Conservation (phyloP, 2,329 filamentous ascomycete genomes). For the Pyrenochaeta sp. region DNA sequence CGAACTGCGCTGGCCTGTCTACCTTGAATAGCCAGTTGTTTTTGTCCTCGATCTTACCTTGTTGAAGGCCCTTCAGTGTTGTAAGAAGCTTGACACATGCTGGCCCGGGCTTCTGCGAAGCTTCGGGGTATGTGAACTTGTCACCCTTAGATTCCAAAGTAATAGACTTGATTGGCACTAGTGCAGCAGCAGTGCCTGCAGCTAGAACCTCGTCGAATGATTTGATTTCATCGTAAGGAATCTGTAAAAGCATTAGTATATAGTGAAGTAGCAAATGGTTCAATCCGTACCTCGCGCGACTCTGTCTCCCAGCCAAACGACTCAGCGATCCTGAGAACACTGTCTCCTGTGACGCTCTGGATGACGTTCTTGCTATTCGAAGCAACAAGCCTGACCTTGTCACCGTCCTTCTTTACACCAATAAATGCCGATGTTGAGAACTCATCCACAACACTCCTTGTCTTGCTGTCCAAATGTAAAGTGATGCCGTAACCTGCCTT, state of each 20-base stretch:
- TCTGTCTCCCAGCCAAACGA: constrained; percentile 88
- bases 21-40: constrained; percentile 74
- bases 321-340: constrained; percentile 76
- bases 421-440: constrained; percentile 96
- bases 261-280: neutral
- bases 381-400: constrained; percentile 77
- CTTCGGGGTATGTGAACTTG: constrained; percentile 64
- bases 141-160: constrained; percentile 70
- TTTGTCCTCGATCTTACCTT: constrained; percentile 77
- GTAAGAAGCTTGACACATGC: constrained; percentile 75
- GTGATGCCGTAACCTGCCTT: constrained; percentile 90
- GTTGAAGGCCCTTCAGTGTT: constrained; percentile 85
- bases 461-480: constrained; percentile 87
- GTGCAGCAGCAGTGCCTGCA: constrained; percentile 86
- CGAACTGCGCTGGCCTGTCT: constrained; percentile 50
- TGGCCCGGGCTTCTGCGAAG: constrained; percentile 74
- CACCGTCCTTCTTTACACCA: constrained; percentile 71
- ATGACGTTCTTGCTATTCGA: constrained; percentile 90
- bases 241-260: constrained; percentile 52
- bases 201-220: constrained; percentile 84
- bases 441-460: constrained; percentile 87
- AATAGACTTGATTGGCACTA: constrained; percentile 93
- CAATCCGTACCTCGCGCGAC: constrained; percentile 67
- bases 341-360: constrained; percentile 83
- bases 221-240: constrained; percentile 70